phyloP scores from a whole-genome alignment of 805 yeast species.

The Cyberlindnera meyerae region DNA sequence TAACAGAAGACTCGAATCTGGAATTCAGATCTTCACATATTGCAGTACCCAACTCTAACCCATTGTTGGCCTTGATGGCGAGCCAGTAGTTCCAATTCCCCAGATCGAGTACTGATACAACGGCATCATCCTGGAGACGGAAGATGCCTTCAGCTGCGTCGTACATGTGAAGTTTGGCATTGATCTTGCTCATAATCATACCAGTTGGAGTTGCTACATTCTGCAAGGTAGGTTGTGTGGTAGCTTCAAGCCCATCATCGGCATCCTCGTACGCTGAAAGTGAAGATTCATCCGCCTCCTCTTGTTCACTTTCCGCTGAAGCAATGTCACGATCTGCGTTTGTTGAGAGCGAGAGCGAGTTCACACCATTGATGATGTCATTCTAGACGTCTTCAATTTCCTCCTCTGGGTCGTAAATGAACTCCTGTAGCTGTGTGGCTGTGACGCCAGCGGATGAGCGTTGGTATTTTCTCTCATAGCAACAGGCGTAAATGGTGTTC shows the following conservation, averaged over 20 bases:
- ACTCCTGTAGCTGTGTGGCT: constrained; percentile 50
- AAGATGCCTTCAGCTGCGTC: constrained; percentile 50
- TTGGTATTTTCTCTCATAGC: constrained; percentile 71
- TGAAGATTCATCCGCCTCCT: constrained; percentile 25
- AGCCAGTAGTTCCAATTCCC: constrained; percentile 52
- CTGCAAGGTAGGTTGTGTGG: neutral
- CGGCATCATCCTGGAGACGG: constrained; percentile 33
- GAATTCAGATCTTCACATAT: constrained; percentile 55
- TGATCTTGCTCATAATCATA: constrained; percentile 13
- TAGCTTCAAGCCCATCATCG: constrained; percentile 16
- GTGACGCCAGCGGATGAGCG: constrained; percentile 43
- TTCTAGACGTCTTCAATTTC: neutral
- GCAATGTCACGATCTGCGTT: neutral
- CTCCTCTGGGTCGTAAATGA: constrained; percentile 37
- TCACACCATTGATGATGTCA: constrained; percentile 9
- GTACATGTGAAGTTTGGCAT: constrained; percentile 44
- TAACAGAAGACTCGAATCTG: constrained; percentile 51
- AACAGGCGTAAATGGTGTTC: constrained; percentile 56
- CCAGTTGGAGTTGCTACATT: constrained; percentile 22
- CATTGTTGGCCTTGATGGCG: constrained; percentile 32
- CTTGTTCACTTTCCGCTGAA: constrained; percentile 14
- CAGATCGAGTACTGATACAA: constrained; percentile 34
- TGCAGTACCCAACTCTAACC: constrained; percentile 33
- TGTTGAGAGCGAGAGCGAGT: constrained; percentile 4
- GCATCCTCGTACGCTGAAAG: constrained; percentile 30